Conservation (phyloP, 371 early-diverging fungal species). For the Choanephora cucurbitarum region DNA sequence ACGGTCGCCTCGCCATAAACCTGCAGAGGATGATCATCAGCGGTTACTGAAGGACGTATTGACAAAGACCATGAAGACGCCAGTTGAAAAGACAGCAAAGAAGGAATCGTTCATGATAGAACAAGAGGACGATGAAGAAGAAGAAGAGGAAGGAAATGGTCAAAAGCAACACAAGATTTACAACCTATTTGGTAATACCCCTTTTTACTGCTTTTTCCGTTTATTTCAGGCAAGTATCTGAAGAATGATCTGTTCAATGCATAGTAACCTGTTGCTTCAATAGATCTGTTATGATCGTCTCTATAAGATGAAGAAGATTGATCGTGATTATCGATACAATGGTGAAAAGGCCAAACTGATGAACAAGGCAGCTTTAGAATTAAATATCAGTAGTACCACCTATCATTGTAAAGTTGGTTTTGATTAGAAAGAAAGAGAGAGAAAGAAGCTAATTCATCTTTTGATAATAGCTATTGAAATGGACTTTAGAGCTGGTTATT, state of each 20-base stretch:
- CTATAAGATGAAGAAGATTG: conserved; percentile 70
- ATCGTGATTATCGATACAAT: conserved; percentile 57
- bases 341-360: conserved; percentile 53
- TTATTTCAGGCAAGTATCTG: conserved; percentile 68
- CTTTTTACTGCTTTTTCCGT: conserved; percentile 86
- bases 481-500: conserved; percentile 58
- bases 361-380: conserved; percentile 55
- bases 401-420: conserved; percentile 37
- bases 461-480: conserved; percentile 19
- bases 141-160: conserved; percentile 11
- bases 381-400: conserved; percentile 7
- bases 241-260: conserved; percentile 19
- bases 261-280: conserved; percentile 20
- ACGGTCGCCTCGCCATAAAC: conserved; percentile 20
- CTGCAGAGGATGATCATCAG: conserved; percentile 22
- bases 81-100: conserved; percentile 2
- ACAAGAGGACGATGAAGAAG: conserved; percentile 9
- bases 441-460: background rate
- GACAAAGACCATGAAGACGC: conserved; percentile 15
- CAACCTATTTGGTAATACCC: conserved; percentile 73
- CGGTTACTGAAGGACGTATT: conserved; percentile 25
- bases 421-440: conserved; percentile 2
- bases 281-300: conserved; percentile 65
- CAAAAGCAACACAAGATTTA: conserved; percentile 35
- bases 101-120: conserved; percentile 1